Conservation (phyloP, 2,329 filamentous ascomycete genomes). For the Zymoseptoria tritici region DNA sequence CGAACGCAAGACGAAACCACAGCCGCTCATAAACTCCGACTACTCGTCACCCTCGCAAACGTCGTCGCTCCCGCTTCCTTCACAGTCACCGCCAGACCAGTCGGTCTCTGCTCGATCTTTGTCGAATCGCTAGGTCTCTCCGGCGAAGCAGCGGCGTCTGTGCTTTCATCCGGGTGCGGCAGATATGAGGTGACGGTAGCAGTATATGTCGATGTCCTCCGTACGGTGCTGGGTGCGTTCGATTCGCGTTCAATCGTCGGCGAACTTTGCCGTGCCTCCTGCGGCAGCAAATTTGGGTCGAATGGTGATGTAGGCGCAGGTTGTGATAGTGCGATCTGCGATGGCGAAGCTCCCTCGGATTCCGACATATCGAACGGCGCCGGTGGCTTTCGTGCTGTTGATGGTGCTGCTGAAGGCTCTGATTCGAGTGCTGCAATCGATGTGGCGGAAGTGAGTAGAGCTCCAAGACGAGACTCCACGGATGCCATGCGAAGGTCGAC, state of each 20-base stretch:
- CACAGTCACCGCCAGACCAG: background rate
- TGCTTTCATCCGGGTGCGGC: background rate
- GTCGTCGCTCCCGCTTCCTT: background rate
- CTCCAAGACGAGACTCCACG: background rate
- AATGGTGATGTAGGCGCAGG: background rate
- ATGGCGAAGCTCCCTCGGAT: background rate
- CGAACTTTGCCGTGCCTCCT: background rate
- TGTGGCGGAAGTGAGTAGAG: background rate
- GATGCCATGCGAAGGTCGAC: background rate
- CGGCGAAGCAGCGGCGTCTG: background rate
- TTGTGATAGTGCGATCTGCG: background rate
- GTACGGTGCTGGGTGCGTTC: background rate
- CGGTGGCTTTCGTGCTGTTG: background rate
- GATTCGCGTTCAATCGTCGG: background rate
- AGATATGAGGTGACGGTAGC: background rate
- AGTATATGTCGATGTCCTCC: background rate
- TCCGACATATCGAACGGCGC: background rate
- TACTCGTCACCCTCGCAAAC: background rate
- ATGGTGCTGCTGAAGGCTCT: background rate
- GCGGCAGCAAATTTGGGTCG: background rate
- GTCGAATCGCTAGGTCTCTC: background rate
- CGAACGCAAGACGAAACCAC: background rate
- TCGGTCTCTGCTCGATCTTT: background rate
- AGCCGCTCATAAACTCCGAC: background rate
- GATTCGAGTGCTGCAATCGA: background rate